phyloP scores from a whole-genome alignment of 2,329 filamentous ascomycete genomes.

The Diplocarpon rosae region DNA sequence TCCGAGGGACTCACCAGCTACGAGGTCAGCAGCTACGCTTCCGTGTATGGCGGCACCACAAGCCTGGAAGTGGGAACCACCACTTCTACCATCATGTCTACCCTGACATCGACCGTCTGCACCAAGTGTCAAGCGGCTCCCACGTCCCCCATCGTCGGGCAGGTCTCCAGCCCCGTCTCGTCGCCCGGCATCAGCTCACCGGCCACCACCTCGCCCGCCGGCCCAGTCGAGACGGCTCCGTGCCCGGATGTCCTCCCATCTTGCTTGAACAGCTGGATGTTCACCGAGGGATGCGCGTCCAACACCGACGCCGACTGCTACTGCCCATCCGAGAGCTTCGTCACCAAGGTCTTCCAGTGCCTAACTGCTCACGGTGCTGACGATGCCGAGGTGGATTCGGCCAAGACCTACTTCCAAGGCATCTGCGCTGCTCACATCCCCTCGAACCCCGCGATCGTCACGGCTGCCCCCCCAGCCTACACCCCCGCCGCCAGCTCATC shows the following conservation, averaged over 20 bases:
- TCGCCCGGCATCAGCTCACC: too few species aligned
- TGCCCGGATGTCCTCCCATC: slow-evolving; percentile 63
- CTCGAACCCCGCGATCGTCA: slow-evolving; percentile 77
- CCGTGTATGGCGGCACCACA: slow-evolving; percentile 15
- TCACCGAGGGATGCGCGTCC: slow-evolving; percentile 61
- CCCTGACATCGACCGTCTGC: slow-evolving; percentile 26
- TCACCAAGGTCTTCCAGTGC: slow-evolving; percentile 70
- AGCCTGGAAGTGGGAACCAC: slow-evolving; percentile 11
- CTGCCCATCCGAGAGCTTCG: slow-evolving; percentile 71
- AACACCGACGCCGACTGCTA: slow-evolving; percentile 80
- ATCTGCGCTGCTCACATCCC: slow-evolving; percentile 71
- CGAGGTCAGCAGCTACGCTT: slow-evolving; percentile 19
- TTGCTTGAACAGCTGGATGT: slow-evolving; percentile 88
- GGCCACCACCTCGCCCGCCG: too few species aligned
- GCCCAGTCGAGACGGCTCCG: slow-evolving; percentile 31
- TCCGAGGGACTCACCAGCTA: slow-evolving; percentile 21
- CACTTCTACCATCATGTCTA: slow-evolving; percentile 28
- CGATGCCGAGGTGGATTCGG: slow-evolving; percentile 54
- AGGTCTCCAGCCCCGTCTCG: slow-evolving; percentile 13
- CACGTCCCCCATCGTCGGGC: slow-evolving; percentile 22
- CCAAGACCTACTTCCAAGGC: slow-evolving; percentile 77
- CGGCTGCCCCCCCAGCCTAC: slow-evolving; percentile 50
- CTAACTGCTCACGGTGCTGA: slow-evolving; percentile 64
- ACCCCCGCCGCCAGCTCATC: slow-evolving; percentile 37
- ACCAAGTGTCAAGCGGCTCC: slow-evolving; percentile 18